A percentile compares a stretch with the other conserved stretches of the same genome.
These are phyloP conservation scores for Penicillium frequentans DNA, from an alignment of 2,329 filamentous ascomycete species.

Conservation along the genomic window DNA sequence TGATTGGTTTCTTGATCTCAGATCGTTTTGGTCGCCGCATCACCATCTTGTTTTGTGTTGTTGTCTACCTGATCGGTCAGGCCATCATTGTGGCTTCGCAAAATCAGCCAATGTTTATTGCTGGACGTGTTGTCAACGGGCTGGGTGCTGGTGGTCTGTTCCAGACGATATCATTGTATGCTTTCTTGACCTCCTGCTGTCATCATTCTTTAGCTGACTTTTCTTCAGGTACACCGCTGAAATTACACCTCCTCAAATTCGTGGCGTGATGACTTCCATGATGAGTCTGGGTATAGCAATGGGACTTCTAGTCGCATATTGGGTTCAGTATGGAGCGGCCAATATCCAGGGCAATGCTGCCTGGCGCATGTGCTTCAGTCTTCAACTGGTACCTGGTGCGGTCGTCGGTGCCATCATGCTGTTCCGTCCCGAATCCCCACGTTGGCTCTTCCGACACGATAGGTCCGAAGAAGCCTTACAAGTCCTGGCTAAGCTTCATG, in stretches of 20 bases:
- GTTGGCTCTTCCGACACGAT: background rate
- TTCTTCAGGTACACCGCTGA: background rate
- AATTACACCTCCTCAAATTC: background rate
- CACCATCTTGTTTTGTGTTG: background rate
- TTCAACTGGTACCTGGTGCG: background rate
- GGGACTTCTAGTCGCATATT: background rate
- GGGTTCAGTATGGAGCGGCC: background rate
- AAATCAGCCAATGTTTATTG: background rate
- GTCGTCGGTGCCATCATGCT: background rate
- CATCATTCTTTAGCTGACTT: background rate
- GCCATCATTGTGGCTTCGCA: conserved; percentile 1
- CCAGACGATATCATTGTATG: background rate
- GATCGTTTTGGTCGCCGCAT: conserved; percentile 1
- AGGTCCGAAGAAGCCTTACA: background rate
- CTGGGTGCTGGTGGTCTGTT: background rate
- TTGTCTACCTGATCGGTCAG: background rate
- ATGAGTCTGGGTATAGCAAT: conserved; percentile 1
- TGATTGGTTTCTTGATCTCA: background rate
- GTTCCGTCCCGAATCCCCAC: background rate
- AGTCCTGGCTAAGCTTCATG: background rate
- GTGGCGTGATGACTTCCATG: conserved; percentile 2
- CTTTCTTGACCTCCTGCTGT: background rate
- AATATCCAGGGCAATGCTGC: background rate
- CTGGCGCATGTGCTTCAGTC: conserved; percentile 1
- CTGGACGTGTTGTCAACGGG: background rate